These are phyloP conservation scores for Lanmaoa pseudosensibilis DNA, from an alignment of 768 basidiomycete genomes.

Conservation along the genomic window DNA sequence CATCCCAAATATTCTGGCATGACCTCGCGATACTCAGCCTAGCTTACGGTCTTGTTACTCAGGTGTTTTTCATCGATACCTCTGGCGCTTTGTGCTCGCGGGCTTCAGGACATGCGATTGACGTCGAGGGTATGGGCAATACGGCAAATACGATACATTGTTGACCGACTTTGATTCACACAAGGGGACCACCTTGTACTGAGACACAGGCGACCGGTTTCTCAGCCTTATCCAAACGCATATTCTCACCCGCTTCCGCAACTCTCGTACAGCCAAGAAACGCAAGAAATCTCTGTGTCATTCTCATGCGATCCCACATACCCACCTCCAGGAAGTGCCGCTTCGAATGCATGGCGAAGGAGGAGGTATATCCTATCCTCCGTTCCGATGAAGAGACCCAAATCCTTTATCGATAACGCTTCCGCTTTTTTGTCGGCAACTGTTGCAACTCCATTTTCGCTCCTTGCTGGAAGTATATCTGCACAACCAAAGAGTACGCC, in stretches of 20 bases:
- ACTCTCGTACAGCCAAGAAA: conserved; percentile 57
- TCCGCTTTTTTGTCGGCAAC: conserved; percentile 62
- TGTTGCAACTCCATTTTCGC: conserved; percentile 56
- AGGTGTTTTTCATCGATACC: conserved; percentile 86
- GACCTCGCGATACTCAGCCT: background rate
- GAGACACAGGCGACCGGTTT: conserved; percentile 74
- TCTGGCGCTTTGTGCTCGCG: conserved; percentile 76
- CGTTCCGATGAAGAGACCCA: conserved; percentile 67
- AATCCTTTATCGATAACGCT: conserved; percentile 70
- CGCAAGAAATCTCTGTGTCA: conserved; percentile 57
- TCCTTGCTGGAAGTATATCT: conserved; percentile 42
- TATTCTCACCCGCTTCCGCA: conserved; percentile 76
- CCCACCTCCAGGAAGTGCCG: conserved; percentile 37
- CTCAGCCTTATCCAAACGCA: conserved; percentile 73
- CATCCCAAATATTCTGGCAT: background rate
- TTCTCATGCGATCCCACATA: conserved; percentile 68
- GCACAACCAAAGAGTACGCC: conserved; percentile 48
- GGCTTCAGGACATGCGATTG: conserved; percentile 78
- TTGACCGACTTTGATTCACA: conserved; percentile 9
- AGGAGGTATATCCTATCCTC: conserved; percentile 64
- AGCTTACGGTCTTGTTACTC: background rate
- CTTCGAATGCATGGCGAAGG: conserved; percentile 52
- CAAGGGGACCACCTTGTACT: conserved; percentile 67
- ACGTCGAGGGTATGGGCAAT: conserved; percentile 60
- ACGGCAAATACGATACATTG: background rate